Evolutionary conservation across 2,329 filamentous ascomycete species (phyloP).

Genomic region (Alternaria viburni): DNA sequence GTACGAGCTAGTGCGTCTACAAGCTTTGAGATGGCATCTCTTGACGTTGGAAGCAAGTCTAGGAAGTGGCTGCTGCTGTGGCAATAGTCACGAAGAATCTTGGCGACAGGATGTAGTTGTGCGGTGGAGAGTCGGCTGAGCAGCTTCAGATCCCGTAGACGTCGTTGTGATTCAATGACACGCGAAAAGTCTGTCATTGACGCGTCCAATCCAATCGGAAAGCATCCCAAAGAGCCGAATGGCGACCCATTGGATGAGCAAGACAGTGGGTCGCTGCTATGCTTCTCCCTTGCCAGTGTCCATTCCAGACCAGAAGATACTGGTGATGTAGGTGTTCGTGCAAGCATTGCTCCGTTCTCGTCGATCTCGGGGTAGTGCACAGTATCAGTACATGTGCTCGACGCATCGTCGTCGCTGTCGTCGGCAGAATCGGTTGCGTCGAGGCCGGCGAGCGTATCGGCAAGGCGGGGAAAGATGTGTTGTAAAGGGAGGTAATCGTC

Average conservation of each 20-base stretch:
- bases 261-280: conserved; percentile 39
- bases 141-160: conserved; percentile 38
- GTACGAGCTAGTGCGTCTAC: conserved; percentile 26
- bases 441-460: conserved; percentile 31
- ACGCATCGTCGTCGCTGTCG: conserved; percentile 33
- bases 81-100: conserved; percentile 21
- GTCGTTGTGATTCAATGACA: conserved; percentile 41
- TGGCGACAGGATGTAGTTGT: conserved; percentile 30
- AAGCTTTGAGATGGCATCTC: conserved; percentile 32
- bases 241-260: conserved; percentile 36
- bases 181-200: conserved; percentile 41
- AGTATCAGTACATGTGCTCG: conserved; percentile 39
- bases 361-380: conserved; percentile 44
- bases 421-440: conserved; percentile 30
- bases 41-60: conserved; percentile 27
- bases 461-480: conserved; percentile 35
- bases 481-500: conserved; percentile 41
- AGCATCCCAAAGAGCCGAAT: conserved; percentile 42
- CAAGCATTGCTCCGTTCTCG: conserved; percentile 34
- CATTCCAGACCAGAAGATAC: conserved; percentile 34
- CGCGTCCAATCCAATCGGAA: conserved; percentile 44
- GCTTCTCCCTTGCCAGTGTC: conserved; percentile 32
- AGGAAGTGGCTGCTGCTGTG: conserved; percentile 19
- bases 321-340: conserved; percentile 24
- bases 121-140: conserved; percentile 32